A percentile compares a stretch with the other conserved stretches of the same genome.
These are phyloP conservation scores for Gynostemma pentaphyllum DNA, from an alignment of 306 rosid genomes.

Conservation along the genomic window DNA sequence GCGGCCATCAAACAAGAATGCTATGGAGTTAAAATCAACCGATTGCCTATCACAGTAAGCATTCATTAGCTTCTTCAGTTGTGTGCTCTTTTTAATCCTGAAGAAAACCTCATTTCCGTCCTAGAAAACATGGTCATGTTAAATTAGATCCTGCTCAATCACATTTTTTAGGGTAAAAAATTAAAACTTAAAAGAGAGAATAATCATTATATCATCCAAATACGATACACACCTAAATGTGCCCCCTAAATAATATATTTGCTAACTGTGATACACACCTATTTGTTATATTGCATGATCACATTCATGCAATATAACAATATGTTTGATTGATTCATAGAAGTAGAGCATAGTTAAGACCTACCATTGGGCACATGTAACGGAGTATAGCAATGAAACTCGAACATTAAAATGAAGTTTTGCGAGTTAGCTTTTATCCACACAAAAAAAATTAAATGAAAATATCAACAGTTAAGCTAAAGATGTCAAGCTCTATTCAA, in stretches of 20 bases:
- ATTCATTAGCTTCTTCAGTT: constrained; percentile 63
- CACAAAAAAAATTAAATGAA: not conserved
- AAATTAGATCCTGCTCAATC: not conserved
- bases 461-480: not conserved
- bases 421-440: not conserved
- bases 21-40: constrained; percentile 54
- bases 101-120: constrained; percentile 80
- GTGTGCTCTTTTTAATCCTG: constrained; percentile 70
- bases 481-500: not conserved
- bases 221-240: not conserved
- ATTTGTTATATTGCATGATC: too few species aligned
- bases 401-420: too few species aligned
- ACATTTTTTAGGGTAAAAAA: not conserved
- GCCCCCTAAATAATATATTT: not conserved
- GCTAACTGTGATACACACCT: too few species aligned
- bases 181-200: not conserved
- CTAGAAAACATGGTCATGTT: constrained; percentile 21
- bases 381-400: not conserved
- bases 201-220: not conserved
- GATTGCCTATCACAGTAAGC: constrained; percentile 73
- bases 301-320: not conserved
- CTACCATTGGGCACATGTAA: not conserved
- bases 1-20: constrained; percentile 70
- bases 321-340: not conserved
- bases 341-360: not conserved